phyloP scores from a whole-genome alignment of 805 yeast genomes.

The Saccharomycopsis capsularis region DNA sequence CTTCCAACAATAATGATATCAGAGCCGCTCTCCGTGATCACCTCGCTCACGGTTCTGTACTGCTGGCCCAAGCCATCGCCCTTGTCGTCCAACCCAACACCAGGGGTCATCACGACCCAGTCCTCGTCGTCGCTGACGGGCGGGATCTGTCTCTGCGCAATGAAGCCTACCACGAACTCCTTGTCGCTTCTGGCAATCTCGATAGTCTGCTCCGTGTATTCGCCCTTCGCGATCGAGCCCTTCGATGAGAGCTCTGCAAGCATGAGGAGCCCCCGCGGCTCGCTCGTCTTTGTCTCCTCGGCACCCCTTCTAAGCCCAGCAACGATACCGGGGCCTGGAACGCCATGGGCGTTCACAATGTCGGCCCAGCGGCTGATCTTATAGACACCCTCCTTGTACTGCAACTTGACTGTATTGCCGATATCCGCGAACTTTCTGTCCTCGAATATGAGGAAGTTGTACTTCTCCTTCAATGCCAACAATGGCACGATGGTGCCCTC shows the following conservation, averaged over 20 bases:
- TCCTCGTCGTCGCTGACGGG: slow-evolving; percentile 81
- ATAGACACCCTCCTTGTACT: slow-evolving; percentile 85
- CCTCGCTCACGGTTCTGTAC: slow-evolving; percentile 86
- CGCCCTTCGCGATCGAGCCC: slow-evolving; percentile 91
- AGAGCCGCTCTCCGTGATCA: slow-evolving; percentile 65
- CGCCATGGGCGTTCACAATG: slow-evolving; percentile 95
- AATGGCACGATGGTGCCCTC: slow-evolving; percentile 76
- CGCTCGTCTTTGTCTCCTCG: slow-evolving; percentile 51
- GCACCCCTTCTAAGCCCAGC: slow-evolving; percentile 81
- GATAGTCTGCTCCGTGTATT: slow-evolving; percentile 78
- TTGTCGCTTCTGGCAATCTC: slow-evolving; percentile 84
- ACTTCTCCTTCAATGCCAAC: slow-evolving; percentile 63
- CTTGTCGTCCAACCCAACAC: slow-evolving; percentile 95
- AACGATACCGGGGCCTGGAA: slow-evolving; percentile 92
- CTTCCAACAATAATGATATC: slow-evolving; percentile 98
- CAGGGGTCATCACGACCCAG: slow-evolving; percentile 97
- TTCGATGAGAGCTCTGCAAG: slow-evolving; percentile 91
- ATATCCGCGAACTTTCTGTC: slow-evolving; percentile 98
- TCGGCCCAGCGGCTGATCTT: slow-evolving; percentile 93
- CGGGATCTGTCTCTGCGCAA: slow-evolving; percentile 87
- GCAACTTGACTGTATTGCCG: slow-evolving; percentile 94
- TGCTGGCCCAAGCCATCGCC: slow-evolving; percentile 97
- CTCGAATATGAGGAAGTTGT: slow-evolving; percentile 87
- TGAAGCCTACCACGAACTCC: slow-evolving; percentile 92
- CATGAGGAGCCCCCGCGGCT: slow-evolving; percentile 88